Evolutionary conservation across 1,284 basidiomycete genomes (phyloP).

Genomic region (Meira miltonrushii): DNA sequence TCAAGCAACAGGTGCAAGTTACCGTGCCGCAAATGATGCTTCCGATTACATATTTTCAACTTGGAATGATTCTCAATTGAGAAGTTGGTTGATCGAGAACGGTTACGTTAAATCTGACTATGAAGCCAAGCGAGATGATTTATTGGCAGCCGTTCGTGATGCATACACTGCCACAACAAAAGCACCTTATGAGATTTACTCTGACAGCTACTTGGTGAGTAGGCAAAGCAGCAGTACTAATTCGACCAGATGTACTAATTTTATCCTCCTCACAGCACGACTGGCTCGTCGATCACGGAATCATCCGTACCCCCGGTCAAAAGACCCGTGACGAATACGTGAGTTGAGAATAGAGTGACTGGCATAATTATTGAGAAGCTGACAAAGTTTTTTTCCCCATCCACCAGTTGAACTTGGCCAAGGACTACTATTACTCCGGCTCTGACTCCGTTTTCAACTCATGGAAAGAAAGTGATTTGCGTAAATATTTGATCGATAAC

Average conservation of each 20-base stretch:
- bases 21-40: slow-evolving; percentile 30
- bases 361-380: not conserved
- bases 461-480: slow-evolving; percentile 45
- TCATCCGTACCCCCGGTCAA: slow-evolving; percentile 33
- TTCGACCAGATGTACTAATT: not conserved
- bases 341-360: not conserved
- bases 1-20: slow-evolving; percentile 29
- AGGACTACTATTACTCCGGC: slow-evolving; percentile 44
- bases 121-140: slow-evolving; percentile 35
- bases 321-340: slow-evolving; percentile 44
- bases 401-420: slow-evolving; percentile 24
- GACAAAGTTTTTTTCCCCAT: not conserved
- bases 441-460: slow-evolving; percentile 41
- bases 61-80: slow-evolving; percentile 41
- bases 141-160: slow-evolving; percentile 32
- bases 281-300: slow-evolving; percentile 48
- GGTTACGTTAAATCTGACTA: slow-evolving; percentile 42
- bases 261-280: slow-evolving; percentile 21
- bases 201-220: slow-evolving; percentile 41
- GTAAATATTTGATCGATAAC: slow-evolving; percentile 40
- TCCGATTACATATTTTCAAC: slow-evolving; percentile 49
- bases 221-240: not conserved
- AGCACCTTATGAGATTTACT: slow-evolving; percentile 43
- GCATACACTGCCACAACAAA: slow-evolving; percentile 40
- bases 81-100: slow-evolving; percentile 33